phyloP scores from a whole-genome alignment of 2,329 filamentous ascomycete species.

The Eutypella sp. region DNA sequence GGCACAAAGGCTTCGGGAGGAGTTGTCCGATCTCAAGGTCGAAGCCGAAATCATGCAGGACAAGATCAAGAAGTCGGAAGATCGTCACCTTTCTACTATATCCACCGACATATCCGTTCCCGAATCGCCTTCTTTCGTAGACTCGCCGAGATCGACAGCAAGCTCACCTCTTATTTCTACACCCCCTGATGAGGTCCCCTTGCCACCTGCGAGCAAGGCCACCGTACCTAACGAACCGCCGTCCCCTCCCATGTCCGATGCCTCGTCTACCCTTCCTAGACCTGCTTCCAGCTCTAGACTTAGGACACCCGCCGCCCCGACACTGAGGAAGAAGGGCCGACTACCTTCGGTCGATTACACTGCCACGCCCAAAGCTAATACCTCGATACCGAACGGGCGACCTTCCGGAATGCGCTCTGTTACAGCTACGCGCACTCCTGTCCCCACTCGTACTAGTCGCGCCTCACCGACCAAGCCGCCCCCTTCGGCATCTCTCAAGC shows the following conservation, averaged over 20 bases:
- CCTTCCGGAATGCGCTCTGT: slow-evolving; percentile 40
- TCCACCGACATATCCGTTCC: slow-evolving; percentile 58
- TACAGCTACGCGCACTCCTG: slow-evolving; percentile 42
- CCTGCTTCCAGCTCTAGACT: slow-evolving; percentile 40
- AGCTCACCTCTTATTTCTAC: slow-evolving; percentile 89
- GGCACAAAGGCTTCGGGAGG: slow-evolving; percentile 81
- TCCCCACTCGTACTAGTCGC: slow-evolving; percentile 25
- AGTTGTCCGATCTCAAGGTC: slow-evolving; percentile 88
- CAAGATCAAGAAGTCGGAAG: slow-evolving; percentile 73
- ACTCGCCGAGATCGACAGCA: slow-evolving; percentile 76
- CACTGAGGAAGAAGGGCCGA: slow-evolving; percentile 41
- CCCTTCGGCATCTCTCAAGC: slow-evolving; percentile 70
- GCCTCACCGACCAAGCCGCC: slow-evolving; percentile 46
- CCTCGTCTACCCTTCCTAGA: slow-evolving; percentile 58
- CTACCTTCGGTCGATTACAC: slow-evolving; percentile 51
- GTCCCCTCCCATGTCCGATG: slow-evolving; percentile 89
- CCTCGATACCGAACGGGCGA: slow-evolving; percentile 28
- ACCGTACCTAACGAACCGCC: slow-evolving; percentile 75
- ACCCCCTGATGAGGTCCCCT: slow-evolving; percentile 69
- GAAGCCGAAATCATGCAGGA: slow-evolving; percentile 92
- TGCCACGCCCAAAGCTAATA: slow-evolving; percentile 48
- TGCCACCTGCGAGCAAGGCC: slow-evolving; percentile 44
- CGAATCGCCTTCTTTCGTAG: slow-evolving; percentile 68
- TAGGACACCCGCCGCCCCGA: slow-evolving; percentile 28
- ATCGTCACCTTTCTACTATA: slow-evolving; percentile 53